Base-by-base conservation (phyloP, 495 filamentous ascomycete species). In the Filosporella fistucella region DNA sequence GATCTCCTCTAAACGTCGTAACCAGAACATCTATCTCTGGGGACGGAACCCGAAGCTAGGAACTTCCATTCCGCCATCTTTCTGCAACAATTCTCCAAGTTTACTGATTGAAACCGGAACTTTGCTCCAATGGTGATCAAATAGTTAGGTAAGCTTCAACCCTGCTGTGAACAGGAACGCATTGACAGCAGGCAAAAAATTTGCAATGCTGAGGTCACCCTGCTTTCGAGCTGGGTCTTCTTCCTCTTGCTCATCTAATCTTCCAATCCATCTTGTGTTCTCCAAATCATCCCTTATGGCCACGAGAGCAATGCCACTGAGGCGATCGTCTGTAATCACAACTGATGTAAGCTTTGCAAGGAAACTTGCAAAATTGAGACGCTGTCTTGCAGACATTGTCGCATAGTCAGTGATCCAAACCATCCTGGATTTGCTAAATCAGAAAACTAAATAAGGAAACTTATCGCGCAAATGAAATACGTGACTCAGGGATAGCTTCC, bases 11-110 rank as follows among this genome's bases (percentile, higher is more conserved):
- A 57, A 45, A 26, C 54, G 45, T 21, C 24, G 36, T 25, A 57
- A 46, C 54, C 54, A 57, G 45, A 48, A 57, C 13, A 57, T 29
- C 54, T 51, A 57, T 37, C 54, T 46, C 22, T 43, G 37, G 24
- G 54, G 44, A 8, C 49, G 54, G 37, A 57, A 57, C 11, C 54
- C 54, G 4, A n/a, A 8, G 28, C 36, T 39, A 16, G 44, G 23
- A 2, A 32, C 42, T 17, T 26, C 25, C 29, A 42, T 36, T 14
- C 42, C 32, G 8, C 49, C 49, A 2, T 46, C 54, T 20, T 39
- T 51, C 30, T 33, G 16, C 4, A 47, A 45, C 22, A 57, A 26
- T 14, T 43, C 44, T 3, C 54, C 54, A 8, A 41, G 29, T 14
- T 26, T 14, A 38, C 51, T 36, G 16, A 57, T 32, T 3, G 47